Evolutionary conservation across 176 grass and related monocot species (phyloP).

Genomic region (Urochloa ruziziensis): DNA sequence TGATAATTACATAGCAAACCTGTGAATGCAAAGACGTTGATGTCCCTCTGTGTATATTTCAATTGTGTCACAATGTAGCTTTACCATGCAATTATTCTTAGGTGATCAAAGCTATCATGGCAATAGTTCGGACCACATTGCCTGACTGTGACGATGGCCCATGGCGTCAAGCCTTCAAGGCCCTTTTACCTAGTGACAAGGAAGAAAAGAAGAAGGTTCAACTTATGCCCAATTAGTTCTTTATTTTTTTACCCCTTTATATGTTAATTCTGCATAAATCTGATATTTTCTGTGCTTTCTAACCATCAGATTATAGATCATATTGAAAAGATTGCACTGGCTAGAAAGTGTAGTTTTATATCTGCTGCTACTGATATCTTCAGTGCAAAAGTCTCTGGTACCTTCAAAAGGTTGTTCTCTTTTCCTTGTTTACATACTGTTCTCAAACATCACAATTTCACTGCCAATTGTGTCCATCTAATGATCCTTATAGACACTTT

Average conservation of each 20-base stretch:
- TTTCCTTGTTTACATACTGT: conserved; percentile 13
- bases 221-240: conserved; percentile 24
- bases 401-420: conserved; percentile 86
- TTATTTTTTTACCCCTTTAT: neutral
- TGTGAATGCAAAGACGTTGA: neutral
- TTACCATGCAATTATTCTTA: conserved; percentile 35
- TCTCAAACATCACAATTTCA: conserved; percentile 21
- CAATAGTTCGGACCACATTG: conserved; percentile 81
- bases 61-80: conserved; percentile 7
- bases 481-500: neutral
- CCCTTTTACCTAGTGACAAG: conserved; percentile 76
- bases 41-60: neutral
- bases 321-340: conserved; percentile 81
- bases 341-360: conserved; percentile 82
- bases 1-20: neutral
- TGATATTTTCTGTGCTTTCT: conserved; percentile 28
- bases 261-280: conserved; percentile 13
- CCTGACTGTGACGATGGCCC: conserved; percentile 69
- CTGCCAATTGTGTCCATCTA: neutral
- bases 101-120: conserved; percentile 89
- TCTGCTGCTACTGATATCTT: conserved; percentile 79
- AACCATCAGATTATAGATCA: conserved; percentile 72
- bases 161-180: conserved; percentile 84
- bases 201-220: conserved; percentile 93
- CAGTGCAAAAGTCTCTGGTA: conserved; percentile 92